Percentiles rank a stretch among this genome's conserved stretches.
These are phyloP conservation scores for Plasmodium inui DNA, from an alignment of 169 alveolate genomes.

Conservation along the genomic window DNA sequence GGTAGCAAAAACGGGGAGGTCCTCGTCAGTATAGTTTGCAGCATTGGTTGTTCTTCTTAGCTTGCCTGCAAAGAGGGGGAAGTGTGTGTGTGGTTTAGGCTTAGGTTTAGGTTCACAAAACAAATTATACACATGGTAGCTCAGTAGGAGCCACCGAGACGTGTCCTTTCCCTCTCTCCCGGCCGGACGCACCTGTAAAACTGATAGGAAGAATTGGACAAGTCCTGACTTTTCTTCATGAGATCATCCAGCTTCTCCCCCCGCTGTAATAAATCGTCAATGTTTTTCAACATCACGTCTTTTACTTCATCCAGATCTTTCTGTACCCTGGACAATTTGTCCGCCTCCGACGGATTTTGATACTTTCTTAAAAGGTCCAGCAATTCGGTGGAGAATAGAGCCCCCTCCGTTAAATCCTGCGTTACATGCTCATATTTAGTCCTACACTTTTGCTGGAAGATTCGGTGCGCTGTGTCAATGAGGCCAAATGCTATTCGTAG, in stretches of 20 bases:
- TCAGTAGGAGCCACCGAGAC: neutral
- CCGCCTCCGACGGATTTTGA: conserved; percentile 95
- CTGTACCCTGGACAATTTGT: conserved; percentile 92
- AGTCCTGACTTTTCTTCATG: conserved; percentile 93
- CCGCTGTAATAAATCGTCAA: conserved; percentile 91
- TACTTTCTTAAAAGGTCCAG: conserved; percentile 88
- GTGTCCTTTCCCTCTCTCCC: neutral
- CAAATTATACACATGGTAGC: neutral
- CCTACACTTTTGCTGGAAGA: conserved; percentile 30
- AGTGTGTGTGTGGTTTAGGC: too few relatives aligned
- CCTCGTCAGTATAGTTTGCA: conserved; percentile 85
- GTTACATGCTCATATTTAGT: conserved; percentile 17
- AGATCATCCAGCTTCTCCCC: conserved; percentile 95
- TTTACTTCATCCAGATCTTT: conserved; percentile 93
- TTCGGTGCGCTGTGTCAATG: conserved; percentile 74
- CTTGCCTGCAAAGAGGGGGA: conserved; percentile 91
- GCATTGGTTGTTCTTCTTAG: conserved; percentile 93
- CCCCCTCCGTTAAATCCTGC: conserved; percentile 82
- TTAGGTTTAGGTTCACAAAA: too few relatives aligned
- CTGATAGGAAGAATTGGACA: conserved; percentile 85
- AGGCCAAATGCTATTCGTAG: conserved; percentile 88
- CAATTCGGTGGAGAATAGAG: conserved; percentile 83
- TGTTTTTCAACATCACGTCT: conserved; percentile 84
- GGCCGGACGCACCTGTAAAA: conserved; percentile 30
- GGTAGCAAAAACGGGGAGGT: neutral